phyloP scores from a whole-genome alignment of 208 protist species.

The Crithidia bombi region DNA sequence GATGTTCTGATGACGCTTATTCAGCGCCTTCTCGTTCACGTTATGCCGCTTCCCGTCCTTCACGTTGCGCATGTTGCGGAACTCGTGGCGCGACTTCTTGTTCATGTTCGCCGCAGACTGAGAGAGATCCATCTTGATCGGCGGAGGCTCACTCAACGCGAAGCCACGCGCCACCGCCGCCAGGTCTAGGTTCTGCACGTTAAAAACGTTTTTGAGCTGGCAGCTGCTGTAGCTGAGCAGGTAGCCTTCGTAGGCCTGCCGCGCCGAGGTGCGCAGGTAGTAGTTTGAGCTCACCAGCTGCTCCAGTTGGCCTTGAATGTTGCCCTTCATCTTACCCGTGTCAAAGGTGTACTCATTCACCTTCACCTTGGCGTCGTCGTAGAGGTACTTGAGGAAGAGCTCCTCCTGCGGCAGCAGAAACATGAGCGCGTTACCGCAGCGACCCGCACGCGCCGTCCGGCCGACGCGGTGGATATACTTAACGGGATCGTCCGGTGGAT shows the following conservation, averaged over 20 bases:
- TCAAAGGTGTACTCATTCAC: slow-evolving; percentile 99
- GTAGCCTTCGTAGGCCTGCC: slow-evolving; percentile 98
- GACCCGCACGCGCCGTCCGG: slow-evolving; percentile 96
- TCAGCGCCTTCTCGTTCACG: slow-evolving; percentile 47
- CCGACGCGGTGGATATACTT: slow-evolving; percentile 99
- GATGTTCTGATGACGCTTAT: slow-evolving; percentile 78
- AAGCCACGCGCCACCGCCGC: slow-evolving; percentile 94
- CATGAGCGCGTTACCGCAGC: slow-evolving; percentile 94
- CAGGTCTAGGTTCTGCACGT: slow-evolving; percentile 97
- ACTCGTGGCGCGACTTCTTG: slow-evolving; percentile 87
- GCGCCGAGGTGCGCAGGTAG: slow-evolving; percentile 97
- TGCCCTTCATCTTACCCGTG: slow-evolving; percentile 93
- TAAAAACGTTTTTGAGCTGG: slow-evolving; percentile 98
- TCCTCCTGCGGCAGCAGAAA: slow-evolving; percentile 99
- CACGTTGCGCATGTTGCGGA: slow-evolving; percentile 68
- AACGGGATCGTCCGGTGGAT: slow-evolving; percentile 99
- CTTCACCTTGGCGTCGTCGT: slow-evolving; percentile 95
- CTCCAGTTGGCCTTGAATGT: slow-evolving; percentile 95
- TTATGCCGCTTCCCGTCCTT: slow-evolving; percentile 68
- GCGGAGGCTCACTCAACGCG: slow-evolving; percentile 89
- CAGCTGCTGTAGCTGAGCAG: slow-evolving; percentile 98
- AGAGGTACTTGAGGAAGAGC: slow-evolving; percentile 98
- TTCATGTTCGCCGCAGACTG: slow-evolving; percentile 91
- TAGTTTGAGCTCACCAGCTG: slow-evolving; percentile 98
- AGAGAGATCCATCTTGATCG: slow-evolving; percentile 92